Base-by-base conservation (phyloP, 2,329 filamentous ascomycete species). In the Cercospora sojina region DNA sequence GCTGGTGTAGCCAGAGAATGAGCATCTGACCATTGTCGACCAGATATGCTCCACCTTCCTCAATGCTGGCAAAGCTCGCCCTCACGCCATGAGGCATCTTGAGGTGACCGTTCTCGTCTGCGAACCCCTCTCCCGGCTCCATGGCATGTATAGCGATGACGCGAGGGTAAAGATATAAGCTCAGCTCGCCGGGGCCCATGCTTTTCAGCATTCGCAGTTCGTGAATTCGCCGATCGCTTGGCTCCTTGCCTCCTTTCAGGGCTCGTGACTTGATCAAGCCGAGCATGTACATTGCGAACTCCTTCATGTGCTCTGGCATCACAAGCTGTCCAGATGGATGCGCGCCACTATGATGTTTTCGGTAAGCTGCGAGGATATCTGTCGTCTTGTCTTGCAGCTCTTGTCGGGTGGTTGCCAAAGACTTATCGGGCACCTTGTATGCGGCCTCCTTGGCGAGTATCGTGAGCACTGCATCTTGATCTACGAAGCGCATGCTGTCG, bases 241-340 rank as follows among this genome's bases (percentile, higher is more conserved):
- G 91, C 79, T 99, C 95, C 71, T 90, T 89, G 65, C 94, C 94
- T 60, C 91, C 87, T 82, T 98, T 98, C 82, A 98, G 93, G 2
- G 94, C 93, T 65, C 95, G 88, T 64, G 88, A 93, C 79, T 99
- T 99, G 77, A 96, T 82, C 70, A 98, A 82, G 57, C 91, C 90
- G 9, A 99, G 88, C 80, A 96, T 91, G 79, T 95, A 98, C 93
- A 99, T 98, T 74, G 91, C 89, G 74, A 97, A 93, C 77, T 99
- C 95, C 77, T 98, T 98, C 31, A 99, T 86, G 71, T 94, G 91
- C 80, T 99, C 95, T 0, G 95, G 95, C 80, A 99, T 88, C 31
- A 99, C 93, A 31, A 99, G 87, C 79, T 99, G 93, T 5, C 93
- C 92, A 1, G 93, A 91, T 8, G 95, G 94, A 75, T 96, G 92